Conservation (phyloP, 139 green algal genomes). For the Limnomonas spitsbergensis region DNA sequence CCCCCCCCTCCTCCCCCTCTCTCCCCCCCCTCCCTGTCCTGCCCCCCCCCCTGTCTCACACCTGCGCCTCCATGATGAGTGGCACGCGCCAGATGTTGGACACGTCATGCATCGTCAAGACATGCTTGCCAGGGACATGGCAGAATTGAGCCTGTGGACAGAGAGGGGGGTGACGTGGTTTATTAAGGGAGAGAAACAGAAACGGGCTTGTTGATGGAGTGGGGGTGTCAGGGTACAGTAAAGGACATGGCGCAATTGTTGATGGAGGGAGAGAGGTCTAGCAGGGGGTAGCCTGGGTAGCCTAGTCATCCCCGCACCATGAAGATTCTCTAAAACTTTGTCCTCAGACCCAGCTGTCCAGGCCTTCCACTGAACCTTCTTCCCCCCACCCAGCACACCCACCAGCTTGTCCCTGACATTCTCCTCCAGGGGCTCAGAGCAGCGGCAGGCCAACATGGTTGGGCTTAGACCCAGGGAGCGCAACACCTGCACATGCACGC, state of each 20-base stretch:
- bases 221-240: not conserved
- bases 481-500: too few relatives aligned
- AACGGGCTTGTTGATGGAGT: not conserved
- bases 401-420: conserved; percentile 87
- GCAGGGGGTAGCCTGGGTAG: too few relatives aligned
- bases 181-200: not conserved
- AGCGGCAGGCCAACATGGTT: conserved; percentile 85
- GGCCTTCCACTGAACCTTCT: too few relatives aligned
- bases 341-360: too few relatives aligned
- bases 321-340: too few relatives aligned
- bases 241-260: too few relatives aligned
- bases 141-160: conserved; percentile 85
- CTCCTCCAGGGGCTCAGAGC: conserved; percentile 69
- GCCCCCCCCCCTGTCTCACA: too few relatives aligned
- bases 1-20: too few relatives aligned
- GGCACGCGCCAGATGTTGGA: conserved; percentile 98
- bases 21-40: too few relatives aligned
- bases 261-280: too few relatives aligned
- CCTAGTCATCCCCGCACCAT: too few relatives aligned
- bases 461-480: conserved; percentile 89
- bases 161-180: not conserved
- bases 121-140: conserved; percentile 78
- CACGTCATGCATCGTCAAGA: conserved; percentile 95
- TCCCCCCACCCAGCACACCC: too few relatives aligned
- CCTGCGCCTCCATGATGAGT: conserved; percentile 75